phyloP scores from a whole-genome alignment of 192 early-diverging fungal genomes.

The Mortierella alpina region DNA sequence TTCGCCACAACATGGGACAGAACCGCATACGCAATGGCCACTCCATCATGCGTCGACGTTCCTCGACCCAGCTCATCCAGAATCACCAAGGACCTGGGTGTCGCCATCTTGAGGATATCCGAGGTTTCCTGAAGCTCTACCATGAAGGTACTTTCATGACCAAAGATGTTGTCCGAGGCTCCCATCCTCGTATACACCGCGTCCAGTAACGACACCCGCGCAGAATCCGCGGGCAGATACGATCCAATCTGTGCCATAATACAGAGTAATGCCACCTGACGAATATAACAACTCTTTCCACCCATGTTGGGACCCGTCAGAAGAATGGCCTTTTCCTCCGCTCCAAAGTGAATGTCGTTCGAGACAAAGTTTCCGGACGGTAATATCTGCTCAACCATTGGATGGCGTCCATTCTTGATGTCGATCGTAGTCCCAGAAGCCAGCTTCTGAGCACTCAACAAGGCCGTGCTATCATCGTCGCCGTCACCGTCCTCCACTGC shows the following conservation, averaged over 20 bases:
- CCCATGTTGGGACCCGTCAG: slow-evolving; percentile 87
- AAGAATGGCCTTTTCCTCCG: slow-evolving; percentile 49
- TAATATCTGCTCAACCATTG: slow-evolving; percentile 74
- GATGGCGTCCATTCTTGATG: slow-evolving; percentile 74
- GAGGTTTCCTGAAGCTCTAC: slow-evolving; percentile 82
- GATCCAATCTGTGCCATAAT: slow-evolving; percentile 81
- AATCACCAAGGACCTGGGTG: slow-evolving; percentile 71
- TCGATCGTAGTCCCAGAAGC: slow-evolving; percentile 50
- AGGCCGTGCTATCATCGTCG: not conserved
- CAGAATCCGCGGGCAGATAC: slow-evolving; percentile 76
- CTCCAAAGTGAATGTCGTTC: slow-evolving; percentile 68
- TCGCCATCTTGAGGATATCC: slow-evolving; percentile 75
- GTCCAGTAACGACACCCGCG: slow-evolving; percentile 75
- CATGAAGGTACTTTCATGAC: slow-evolving; percentile 82
- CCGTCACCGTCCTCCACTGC: slow-evolving; percentile 8
- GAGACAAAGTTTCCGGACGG: slow-evolving; percentile 61
- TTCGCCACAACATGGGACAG: slow-evolving; percentile 64
- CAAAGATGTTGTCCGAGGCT: slow-evolving; percentile 73
- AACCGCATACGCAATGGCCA: slow-evolving; percentile 76
- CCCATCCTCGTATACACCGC: slow-evolving; percentile 80
- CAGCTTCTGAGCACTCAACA: not conserved
- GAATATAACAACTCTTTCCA: slow-evolving; percentile 75
- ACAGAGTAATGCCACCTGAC: slow-evolving; percentile 67
- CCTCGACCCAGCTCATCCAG: slow-evolving; percentile 88
- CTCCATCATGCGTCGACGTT: slow-evolving; percentile 79